Conservation (phyloP, 495 filamentous ascomycete species). For the Daldinia decipiens region DNA sequence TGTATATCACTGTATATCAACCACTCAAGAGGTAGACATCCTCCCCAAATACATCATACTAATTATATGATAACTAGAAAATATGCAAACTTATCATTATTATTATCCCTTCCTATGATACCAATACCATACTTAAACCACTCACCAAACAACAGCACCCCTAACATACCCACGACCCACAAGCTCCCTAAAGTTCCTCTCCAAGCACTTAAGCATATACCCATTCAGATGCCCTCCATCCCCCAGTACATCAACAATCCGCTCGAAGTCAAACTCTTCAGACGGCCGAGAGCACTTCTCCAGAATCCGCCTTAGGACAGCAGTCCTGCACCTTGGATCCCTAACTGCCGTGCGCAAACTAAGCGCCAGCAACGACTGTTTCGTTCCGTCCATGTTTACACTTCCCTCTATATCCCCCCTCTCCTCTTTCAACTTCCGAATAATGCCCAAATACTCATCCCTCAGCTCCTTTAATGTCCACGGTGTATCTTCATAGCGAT, state of each 20-base stretch:
- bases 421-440: slow-evolving; percentile 15
- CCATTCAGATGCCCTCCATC: slow-evolving; percentile 23
- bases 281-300: slow-evolving; percentile 41
- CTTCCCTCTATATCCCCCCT: not conserved
- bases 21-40: too few species aligned
- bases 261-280: slow-evolving; percentile 35
- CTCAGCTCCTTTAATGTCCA: slow-evolving; percentile 39
- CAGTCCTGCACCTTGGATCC: slow-evolving; percentile 39
- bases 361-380: slow-evolving; percentile 41
- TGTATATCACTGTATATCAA: too few species aligned
- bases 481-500: slow-evolving; percentile 40
- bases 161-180: slow-evolving; percentile 40
- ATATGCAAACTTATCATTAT: too few species aligned
- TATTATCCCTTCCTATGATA: too few species aligned
- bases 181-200: slow-evolving; percentile 37
- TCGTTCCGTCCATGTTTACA: slow-evolving; percentile 28
- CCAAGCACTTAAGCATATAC: slow-evolving; percentile 30
- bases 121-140: not conserved
- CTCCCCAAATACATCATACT: too few species aligned
- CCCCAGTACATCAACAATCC: slow-evolving; percentile 28
- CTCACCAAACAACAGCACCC: slow-evolving; percentile 37
- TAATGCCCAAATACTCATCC: slow-evolving; percentile 26
- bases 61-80: too few species aligned
- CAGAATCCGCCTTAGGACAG: slow-evolving; percentile 33
- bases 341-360: slow-evolving; percentile 35